Base-by-base conservation (phyloP, 208 protist genomes). In the Tetramitus jugosus region DNA sequence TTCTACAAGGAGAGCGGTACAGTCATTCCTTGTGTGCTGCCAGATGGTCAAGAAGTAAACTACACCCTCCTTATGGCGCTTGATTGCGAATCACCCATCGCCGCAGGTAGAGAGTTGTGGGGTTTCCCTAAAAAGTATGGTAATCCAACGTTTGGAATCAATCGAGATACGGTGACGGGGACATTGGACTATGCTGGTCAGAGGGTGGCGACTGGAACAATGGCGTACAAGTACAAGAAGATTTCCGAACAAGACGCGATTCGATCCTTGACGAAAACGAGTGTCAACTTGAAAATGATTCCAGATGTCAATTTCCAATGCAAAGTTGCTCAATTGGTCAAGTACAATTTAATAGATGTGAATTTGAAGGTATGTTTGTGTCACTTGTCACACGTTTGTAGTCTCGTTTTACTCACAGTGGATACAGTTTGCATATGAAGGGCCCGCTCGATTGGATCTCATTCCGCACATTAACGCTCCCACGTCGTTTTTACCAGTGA, bases 71-170 rank as follows among this genome's bases (percentile, higher is more conserved):
- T 37, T 37, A 62, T 62, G 56, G n/a, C n/a, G n/a, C 10, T 62
- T 20, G 56, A 62, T 35, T 37, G n/a, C 10, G 56, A 62, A 35
- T 29, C 56, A 33, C 56, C 56, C n/a, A 62, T 62, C 35, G 56
- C 56, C 13, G 56, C 56, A 17, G 56, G 56, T 33, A 62, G 56
- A 62, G 56, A 62, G 23, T 42, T 67, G 23, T 67, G 61, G 61
- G 61, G 61, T n/a, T 67, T 67, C 42, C 61, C 61, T 42, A 67
- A 67, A 23, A 67, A 67, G 42, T 29, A 67, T 67, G 61, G 33
- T 42, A 29, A 67, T 42, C 61, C 61, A 6, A 17, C 7, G 10
- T 42, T 67, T 14, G n/a, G 20, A 67, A 17, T 10, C n/a, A 43
- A 42, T 43, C 29, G 31, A 42, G 61, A 67, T 40, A 67, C 61